A percentile compares a stretch with the other conserved stretches of the same genome.
phyloP scores from a whole-genome alignment of 1,284 basidiomycete species.

The Cutaneotrichosporon dermatis region DNA sequence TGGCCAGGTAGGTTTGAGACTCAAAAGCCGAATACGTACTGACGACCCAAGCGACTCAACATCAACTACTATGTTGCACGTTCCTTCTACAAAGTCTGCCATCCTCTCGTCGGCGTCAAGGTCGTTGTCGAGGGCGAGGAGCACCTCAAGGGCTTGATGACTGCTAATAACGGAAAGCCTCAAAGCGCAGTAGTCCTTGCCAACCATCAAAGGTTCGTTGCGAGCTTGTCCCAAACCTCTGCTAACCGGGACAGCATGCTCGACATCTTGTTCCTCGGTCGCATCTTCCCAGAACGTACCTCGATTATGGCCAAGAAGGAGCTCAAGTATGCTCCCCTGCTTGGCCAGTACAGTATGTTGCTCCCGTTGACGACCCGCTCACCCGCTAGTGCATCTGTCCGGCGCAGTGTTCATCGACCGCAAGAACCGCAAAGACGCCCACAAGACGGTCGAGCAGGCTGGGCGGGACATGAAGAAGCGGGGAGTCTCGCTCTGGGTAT shows the following conservation, averaged over 20 bases:
- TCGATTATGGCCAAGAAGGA: constrained; percentile 94
- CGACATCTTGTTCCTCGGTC: constrained; percentile 77
- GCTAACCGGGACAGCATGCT: constrained; percentile 58
- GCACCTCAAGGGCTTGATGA: constrained; percentile 57
- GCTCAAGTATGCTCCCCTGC: constrained; percentile 72
- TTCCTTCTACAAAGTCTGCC: constrained; percentile 71
- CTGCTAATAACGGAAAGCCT: constrained; percentile 52
- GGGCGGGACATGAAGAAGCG: constrained; percentile 74
- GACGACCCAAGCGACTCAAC: constrained; percentile 58
- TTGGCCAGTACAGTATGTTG: constrained; percentile 74
- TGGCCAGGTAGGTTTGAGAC: constrained; percentile 51
- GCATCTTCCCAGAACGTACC: constrained; percentile 76
- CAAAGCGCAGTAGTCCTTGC: constrained; percentile 64
- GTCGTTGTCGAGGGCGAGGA: constrained; percentile 83
- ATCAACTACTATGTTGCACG: constrained; percentile 82
- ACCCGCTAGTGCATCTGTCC: constrained; percentile 62
- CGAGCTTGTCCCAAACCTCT: background rate
- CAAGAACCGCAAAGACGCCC: constrained; percentile 68
- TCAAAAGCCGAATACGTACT: too few species aligned
- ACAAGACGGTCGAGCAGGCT: constrained; percentile 71
- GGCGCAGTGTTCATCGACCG: constrained; percentile 94
- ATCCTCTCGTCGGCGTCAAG: constrained; percentile 63
- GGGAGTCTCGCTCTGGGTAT: constrained; percentile 74
- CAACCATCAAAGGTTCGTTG: constrained; percentile 74
- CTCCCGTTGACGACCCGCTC: background rate